Evolutionary conservation across 2,329 filamentous ascomycete genomes (phyloP), one percentile per base, ranked within the genome.

Genomic region (Phialophora expanda): DNA sequence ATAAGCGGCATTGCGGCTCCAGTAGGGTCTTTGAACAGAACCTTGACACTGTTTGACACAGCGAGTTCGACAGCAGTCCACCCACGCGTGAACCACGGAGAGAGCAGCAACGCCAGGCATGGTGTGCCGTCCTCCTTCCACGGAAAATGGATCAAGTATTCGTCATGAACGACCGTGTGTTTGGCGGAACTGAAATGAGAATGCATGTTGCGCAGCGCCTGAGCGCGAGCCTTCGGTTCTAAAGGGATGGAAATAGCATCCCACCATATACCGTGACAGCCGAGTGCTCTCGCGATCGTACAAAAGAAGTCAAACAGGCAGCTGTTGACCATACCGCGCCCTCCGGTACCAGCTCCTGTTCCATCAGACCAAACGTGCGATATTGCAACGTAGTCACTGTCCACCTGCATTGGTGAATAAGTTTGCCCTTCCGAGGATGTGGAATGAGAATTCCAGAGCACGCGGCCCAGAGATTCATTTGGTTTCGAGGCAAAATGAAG

Each of bases 321-420:
- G 5, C 11, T 57, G 26, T 63, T 63, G 11, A 62, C 50, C 24
- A n/a, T n/a, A 11, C 51, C 61, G 2, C 9, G 24, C 2, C 38
- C 24, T 38, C 24, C 14, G 1, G 11, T 51, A 5, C 61, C 61
- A 8, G 26, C 61, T 2, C 61, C 61, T 30, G 61, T 63, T 34
- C 61, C 61, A 17, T 63, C 61, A 26, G 61, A 56, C 61, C 61
- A 63, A 14, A 63, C 61, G 12, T 63, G 61, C 14, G 61, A 63
- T n/a, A 63, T 56, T 2, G 61, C 61, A 26, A 56, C 48, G 20
- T 56, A 62, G 11, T 62, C 46, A 11, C 48, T 48, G 26, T 7
- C n/a, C 9, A 22, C 32, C 2, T 4, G 44, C 14, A 24, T 11
- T 20, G 48, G 58, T 34, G 32, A 12, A 34, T 34, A 9, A 12